phyloP scores from a whole-genome alignment of 129 eudicot species.

The Chrysanthemum lavandulifolium region DNA sequence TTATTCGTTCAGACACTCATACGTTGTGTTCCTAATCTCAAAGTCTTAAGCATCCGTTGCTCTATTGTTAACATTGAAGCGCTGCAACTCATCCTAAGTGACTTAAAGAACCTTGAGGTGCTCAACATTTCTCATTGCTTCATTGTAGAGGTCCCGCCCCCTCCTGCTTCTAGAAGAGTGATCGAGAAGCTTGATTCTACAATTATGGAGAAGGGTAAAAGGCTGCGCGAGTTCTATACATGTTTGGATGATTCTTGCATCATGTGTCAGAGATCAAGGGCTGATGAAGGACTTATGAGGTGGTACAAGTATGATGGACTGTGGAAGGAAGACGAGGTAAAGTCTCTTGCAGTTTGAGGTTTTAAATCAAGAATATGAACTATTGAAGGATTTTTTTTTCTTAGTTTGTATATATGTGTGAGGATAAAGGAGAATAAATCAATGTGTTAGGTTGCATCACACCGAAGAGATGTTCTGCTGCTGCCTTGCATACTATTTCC shows the following conservation, averaged over 20 bases:
- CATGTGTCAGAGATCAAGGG: slow-evolving; percentile 53
- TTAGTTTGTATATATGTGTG: not conserved
- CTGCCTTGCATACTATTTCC: not conserved
- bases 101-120: slow-evolving; percentile 51
- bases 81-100: slow-evolving; percentile 43
- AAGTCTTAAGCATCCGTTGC: slow-evolving; percentile 64
- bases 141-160: slow-evolving; percentile 38
- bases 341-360: slow-evolving; percentile 52
- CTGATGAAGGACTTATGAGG: slow-evolving; percentile 71
- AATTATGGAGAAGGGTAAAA: slow-evolving; percentile 43
- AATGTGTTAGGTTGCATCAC: slow-evolving; percentile 6
- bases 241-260: slow-evolving; percentile 52
- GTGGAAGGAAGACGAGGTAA: slow-evolving; percentile 69
- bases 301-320: slow-evolving; percentile 75
- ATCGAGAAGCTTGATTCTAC: slow-evolving; percentile 42
- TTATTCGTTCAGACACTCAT: slow-evolving; percentile 43
- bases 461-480: not conserved
- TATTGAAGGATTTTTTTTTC: not conserved
- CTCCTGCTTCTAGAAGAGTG: slow-evolving; percentile 38
- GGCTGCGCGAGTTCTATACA: slow-evolving; percentile 38
- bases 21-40: slow-evolving; percentile 50
- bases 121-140: slow-evolving; percentile 73
- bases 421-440: slow-evolving; percentile 12
- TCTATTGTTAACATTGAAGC: slow-evolving; percentile 43
- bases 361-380: not conserved